Evolutionary conservation across 805 yeast species (phyloP).

Genomic region (Pichia exigua): DNA sequence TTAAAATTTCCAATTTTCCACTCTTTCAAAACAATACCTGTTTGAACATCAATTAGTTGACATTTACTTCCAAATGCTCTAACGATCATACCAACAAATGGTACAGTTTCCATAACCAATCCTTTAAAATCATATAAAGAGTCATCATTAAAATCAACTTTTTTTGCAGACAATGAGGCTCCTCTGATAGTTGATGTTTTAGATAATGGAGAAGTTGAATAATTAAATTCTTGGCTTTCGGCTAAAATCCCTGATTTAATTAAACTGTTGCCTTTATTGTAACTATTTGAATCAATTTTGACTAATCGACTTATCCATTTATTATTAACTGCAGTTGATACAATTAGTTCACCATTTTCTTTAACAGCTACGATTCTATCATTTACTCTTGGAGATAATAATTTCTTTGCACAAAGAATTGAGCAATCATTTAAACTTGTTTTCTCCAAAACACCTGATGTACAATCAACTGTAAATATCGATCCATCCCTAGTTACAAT

Average conservation of each 20-base stretch:
- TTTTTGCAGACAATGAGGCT: background rate
- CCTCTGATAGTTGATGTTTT: background rate
- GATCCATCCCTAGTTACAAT: conserved; percentile 46
- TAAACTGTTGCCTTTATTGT: conserved; percentile 35
- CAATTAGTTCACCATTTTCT: conserved; percentile 42
- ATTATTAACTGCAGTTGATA: conserved; percentile 59
- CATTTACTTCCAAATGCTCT: conserved; percentile 49
- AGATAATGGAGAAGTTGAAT: background rate
- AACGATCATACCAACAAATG: conserved; percentile 69
- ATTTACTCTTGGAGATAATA: conserved; percentile 65
- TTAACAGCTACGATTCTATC: conserved; percentile 58
- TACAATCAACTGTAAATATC: conserved; percentile 41
- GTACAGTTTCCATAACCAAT: conserved; percentile 42
- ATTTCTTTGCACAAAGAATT: conserved; percentile 45
- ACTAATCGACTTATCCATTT: conserved; percentile 56
- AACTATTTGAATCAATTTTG: conserved; percentile 37
- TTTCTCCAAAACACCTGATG: conserved; percentile 36
- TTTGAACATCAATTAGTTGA: conserved; percentile 68
- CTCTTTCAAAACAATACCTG: conserved; percentile 60
- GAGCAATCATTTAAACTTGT: conserved; percentile 26
- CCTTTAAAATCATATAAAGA: conserved; percentile 9
- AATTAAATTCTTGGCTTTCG: conserved; percentile 9
- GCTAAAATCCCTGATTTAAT: conserved; percentile 33
- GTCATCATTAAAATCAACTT: conserved; percentile 10
- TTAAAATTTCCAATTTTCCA: conserved; percentile 58